These are phyloP conservation scores for Eucalyptus viminalis DNA, from an alignment of 345 rosid species.

Conservation along the genomic window DNA sequence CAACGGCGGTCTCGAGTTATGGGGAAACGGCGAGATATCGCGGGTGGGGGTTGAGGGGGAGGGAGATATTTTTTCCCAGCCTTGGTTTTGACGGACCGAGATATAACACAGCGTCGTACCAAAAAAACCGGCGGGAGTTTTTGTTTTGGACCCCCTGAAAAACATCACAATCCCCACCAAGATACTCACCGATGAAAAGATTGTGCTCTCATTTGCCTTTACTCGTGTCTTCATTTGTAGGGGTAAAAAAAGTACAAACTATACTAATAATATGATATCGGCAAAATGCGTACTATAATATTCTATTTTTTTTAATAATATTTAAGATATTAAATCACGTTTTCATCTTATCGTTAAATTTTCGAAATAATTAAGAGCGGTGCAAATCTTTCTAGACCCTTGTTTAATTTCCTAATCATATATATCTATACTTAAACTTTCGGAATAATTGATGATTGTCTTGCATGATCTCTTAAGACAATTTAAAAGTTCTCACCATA, in stretches of 20 bases:
- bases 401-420: too few relatives aligned
- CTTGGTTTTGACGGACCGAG: background rate
- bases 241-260: background rate
- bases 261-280: background rate
- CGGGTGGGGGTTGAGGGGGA: background rate
- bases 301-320: background rate
- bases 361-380: accelerated
- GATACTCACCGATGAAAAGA: background rate
- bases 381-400: background rate
- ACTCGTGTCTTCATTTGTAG: background rate
- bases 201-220: background rate
- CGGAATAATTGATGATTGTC: accelerated
- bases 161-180: background rate
- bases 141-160: too few relatives aligned
- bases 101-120: background rate
- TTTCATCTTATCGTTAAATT: accelerated
- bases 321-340: background rate
- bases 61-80: background rate
- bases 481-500: background rate
- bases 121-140: background rate
- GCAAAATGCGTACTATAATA: accelerated
- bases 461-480: background rate
- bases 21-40: background rate
- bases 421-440: accelerated
- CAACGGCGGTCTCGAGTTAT: background rate